Evolutionary conservation across 2,329 filamentous ascomycete genomes (phyloP), one percentile per base, ranked within the genome.

Genomic region (Cercospora zeina): DNA sequence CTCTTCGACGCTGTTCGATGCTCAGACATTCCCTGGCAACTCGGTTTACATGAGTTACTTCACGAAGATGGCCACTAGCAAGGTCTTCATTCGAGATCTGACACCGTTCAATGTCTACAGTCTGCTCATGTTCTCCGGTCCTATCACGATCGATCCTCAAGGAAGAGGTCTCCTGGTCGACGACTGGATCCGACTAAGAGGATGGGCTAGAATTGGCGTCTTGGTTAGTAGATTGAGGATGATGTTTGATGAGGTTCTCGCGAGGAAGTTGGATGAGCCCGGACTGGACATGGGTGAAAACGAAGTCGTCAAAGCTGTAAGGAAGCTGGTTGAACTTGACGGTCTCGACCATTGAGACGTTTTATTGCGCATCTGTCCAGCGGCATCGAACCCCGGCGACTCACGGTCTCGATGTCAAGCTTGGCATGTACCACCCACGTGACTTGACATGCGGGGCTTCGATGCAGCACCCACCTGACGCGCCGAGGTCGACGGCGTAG

Each of bases 181-280:
- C 77, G 92, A 91, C 56, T 97, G 93, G 95, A 80, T 97, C 34
- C 76, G 85, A 36, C 79, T 99, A 33, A 84, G 91, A 24, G 95
- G 95, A 0, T 99, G 95, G 95, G 93, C 95, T 1, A 85, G 95
- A 51, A 95, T 99, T 66, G 95, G 93, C 31, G 93, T 97, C 11
- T 76, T 99, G 68, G 89, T 96, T 2, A 90, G 89, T 50, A 82
- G 93, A 65, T 77, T 99, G 68, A 83, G 95, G 65, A 87, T 87
- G 61, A 90, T 97, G 87, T 82, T 99, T 58, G 95, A 99, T 78
- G 86, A 88, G 67, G 82, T 96, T 64, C 84, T 99, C 71, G 89
- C 89, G 61, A 82, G 84, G 67, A 92, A 92, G 76, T 86, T 97
- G 54, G 90, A 93, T 73, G 87, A 90, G 65, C 90, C 90, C 0